phyloP scores from a whole-genome alignment of 164 flowering plant genomes.

The Magnolia officinalis region DNA sequence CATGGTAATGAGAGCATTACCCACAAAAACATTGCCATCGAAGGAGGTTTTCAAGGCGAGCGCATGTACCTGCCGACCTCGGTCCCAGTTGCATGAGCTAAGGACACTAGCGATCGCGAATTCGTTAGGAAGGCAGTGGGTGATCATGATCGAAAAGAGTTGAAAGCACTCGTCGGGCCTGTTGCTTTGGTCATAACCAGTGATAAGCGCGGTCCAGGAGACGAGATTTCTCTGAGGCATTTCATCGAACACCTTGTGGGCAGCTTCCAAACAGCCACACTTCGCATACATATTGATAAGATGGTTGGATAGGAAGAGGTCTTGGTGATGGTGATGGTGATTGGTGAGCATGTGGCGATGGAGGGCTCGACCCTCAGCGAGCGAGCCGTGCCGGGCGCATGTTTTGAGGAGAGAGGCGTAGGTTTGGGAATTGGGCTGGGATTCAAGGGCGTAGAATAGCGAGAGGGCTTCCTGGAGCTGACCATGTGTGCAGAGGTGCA shows the following conservation, averaged over 20 bases:
- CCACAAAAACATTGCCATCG: slow-evolving; percentile 51
- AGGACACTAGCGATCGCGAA: slow-evolving; percentile 58
- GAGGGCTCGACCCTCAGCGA: slow-evolving; percentile 35
- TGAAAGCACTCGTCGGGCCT: slow-evolving; percentile 34
- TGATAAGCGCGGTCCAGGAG: slow-evolving; percentile 68
- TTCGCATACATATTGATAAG: slow-evolving; percentile 58
- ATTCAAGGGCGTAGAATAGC: slow-evolving; percentile 27
- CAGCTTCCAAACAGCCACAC: slow-evolving; percentile 41
- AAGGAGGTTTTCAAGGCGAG: slow-evolving; percentile 50
- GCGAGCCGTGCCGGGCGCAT: slow-evolving; percentile 35
- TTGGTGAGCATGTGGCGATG: slow-evolving; percentile 40
- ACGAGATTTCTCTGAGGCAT: slow-evolving; percentile 64
- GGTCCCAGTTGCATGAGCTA: slow-evolving; percentile 21
- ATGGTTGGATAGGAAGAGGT: slow-evolving; percentile 45
- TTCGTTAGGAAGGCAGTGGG: slow-evolving; percentile 48
- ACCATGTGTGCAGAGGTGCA: slow-evolving; percentile 30
- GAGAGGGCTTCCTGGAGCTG: slow-evolving; percentile 38
- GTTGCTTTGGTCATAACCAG: slow-evolving; percentile 54
- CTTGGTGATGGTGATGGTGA: slow-evolving; percentile 16
- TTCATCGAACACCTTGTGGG: slow-evolving; percentile 57
- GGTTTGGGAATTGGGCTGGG: slow-evolving; percentile 24
- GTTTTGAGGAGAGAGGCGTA: slow-evolving; percentile 46
- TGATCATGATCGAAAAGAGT: slow-evolving; percentile 44
- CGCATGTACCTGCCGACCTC: slow-evolving; percentile 65
- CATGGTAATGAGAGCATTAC: slow-evolving; percentile 75